These are phyloP conservation scores for Trametes cubensis DNA, from an alignment of 768 basidiomycete genomes.

Conservation along the genomic window DNA sequence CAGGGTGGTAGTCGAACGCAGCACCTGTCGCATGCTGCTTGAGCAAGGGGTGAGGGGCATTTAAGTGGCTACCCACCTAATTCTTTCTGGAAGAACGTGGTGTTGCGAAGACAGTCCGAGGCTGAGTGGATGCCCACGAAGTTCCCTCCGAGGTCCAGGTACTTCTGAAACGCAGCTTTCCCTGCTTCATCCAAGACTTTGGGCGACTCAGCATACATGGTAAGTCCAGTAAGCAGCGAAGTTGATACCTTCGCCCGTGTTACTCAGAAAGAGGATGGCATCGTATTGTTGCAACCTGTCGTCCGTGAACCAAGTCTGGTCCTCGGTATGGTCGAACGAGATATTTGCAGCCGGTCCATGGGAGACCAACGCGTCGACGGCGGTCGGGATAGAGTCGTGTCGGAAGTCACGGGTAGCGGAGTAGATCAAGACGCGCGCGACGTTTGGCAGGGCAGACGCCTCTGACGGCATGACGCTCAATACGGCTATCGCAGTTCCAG, in stretches of 20 bases:
- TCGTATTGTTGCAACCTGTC: conserved; percentile 45
- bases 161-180: conserved; percentile 45
- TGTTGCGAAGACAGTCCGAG: conserved; percentile 45
- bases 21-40: conserved; percentile 34
- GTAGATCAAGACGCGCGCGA: conserved; percentile 34
- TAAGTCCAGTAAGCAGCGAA: neutral
- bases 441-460: neutral
- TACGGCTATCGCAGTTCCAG: neutral
- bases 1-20: conserved; percentile 52
- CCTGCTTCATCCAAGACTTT: conserved; percentile 46
- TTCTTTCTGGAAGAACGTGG: conserved; percentile 44
- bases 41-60: neutral
- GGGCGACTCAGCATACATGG: neutral
- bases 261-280: conserved; percentile 48
- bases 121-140: conserved; percentile 51
- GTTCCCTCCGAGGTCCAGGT: conserved; percentile 48
- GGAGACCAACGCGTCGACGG: conserved; percentile 41
- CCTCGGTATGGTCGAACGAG: conserved; percentile 49
- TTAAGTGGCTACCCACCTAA: conserved; percentile 35
- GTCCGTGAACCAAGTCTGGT: conserved; percentile 44
- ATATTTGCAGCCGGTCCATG: conserved; percentile 32
- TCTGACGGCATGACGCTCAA: conserved; percentile 1
- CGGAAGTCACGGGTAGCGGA: conserved; percentile 48
- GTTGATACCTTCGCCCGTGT: conserved; percentile 45
- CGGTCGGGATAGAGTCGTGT: conserved; percentile 55